These are phyloP conservation scores for Pinus tabuliformis DNA, from an alignment of 75 land plant species.

Conservation along the genomic window DNA sequence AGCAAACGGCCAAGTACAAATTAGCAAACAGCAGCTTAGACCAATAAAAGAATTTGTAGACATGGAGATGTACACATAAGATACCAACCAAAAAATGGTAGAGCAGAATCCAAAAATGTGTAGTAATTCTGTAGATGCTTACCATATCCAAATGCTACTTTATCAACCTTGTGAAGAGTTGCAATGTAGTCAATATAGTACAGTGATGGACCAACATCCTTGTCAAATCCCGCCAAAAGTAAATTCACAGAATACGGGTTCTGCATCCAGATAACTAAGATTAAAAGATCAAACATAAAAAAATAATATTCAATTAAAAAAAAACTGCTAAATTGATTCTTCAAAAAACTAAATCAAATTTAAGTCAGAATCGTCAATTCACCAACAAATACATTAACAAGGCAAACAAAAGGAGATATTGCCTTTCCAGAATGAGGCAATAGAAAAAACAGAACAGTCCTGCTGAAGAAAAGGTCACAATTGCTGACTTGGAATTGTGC, in stretches of 20 bases:
- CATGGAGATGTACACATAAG: background rate
- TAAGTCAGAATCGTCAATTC: too few species aligned
- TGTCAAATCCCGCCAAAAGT: constrained; percentile 88
- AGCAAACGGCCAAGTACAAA: background rate
- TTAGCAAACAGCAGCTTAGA: background rate
- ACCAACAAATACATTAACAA: too few species aligned
- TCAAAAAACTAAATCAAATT: too few species aligned
- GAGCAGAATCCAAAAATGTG: background rate
- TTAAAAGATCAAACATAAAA: too few species aligned
- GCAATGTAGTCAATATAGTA: constrained; percentile 95
- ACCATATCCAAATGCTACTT: constrained; percentile 92
- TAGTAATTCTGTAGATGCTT: constrained; percentile 11
- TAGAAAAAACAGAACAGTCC: too few species aligned
- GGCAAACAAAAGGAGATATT: too few species aligned
- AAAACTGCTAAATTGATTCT: too few species aligned
- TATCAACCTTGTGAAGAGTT: constrained; percentile 88
- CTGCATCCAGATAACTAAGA: constrained; percentile 25
- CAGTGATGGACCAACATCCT: constrained; percentile 79
- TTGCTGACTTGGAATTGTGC: too few species aligned
- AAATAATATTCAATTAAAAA: too few species aligned
- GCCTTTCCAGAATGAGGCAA: too few species aligned
- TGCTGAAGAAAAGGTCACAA: too few species aligned
- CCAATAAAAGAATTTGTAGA: too few species aligned
- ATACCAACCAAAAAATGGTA: background rate
- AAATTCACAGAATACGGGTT: constrained; percentile 83